Base-by-base conservation (phyloP, 441 rosid species). In the Corymbia calophylla region DNA sequence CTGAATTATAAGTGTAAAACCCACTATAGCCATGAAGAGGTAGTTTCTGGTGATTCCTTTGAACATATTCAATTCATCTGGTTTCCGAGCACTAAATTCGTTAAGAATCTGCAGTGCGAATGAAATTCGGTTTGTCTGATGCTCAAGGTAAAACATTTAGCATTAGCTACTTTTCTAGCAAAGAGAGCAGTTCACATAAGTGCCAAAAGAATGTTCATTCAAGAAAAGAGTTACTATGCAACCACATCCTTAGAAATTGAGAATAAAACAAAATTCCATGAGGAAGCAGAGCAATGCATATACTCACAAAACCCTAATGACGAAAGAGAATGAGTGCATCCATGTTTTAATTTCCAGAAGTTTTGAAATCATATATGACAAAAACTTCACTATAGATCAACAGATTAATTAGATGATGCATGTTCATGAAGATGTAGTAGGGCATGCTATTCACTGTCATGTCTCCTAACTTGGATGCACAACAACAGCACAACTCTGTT, bases 11-110 rank as follows among this genome's bases (percentile, higher is more conserved):
- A 96, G 89, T 9, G 99, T 98, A 39, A 97, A 19, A 80, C 89
- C 92, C 88, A 97, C 93, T 31, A 98, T 96, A 18, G 93, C 99
- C 88, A 97, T 91, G 91, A 98, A 98, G 49, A 98, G 95, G 81
- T 87, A 96, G 90, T 96, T 98, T 90, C 92, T 96, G 51, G 96
- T 92, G 31, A 98, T 87, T 64, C 99, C 99, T 80, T 88, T 87
- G 91, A 98, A 98, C 53, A 97, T 92, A 91, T 98, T 97, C 18
- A 91, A 91, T 92, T 96, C 98, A 88, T 98, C 99, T 51, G 99
- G 99, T 90, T 97, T 98, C 88, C 99, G 94, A 60, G 99, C 99
- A 93, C 96, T 98, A 89, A 96, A 98, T 92, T 97, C 99, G 39
- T 98, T 98, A 91, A 98, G 96, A 88, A 97, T 94, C 99, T 98